phyloP scores from a whole-genome alignment of 2,329 filamentous ascomycete genomes.

The Fusarium bulbicola region DNA sequence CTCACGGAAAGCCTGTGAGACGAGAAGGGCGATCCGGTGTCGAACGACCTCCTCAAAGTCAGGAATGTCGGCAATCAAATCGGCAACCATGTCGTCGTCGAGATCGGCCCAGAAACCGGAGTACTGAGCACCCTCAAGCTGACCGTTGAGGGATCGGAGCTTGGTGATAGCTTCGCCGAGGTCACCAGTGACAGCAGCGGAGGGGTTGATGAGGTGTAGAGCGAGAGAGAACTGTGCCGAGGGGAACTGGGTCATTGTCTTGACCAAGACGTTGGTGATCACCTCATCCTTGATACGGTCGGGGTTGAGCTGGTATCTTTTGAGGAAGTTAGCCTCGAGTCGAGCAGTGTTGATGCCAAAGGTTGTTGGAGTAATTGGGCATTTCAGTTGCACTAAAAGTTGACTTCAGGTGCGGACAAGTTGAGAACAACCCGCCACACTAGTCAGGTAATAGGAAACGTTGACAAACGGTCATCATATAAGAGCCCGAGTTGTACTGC shows the following conservation, averaged over 20 bases:
- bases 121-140: conserved; percentile 92
- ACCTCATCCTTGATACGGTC: conserved; percentile 97
- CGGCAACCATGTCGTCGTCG: conserved; percentile 95
- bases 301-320: conserved; percentile 99
- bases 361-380: conserved; percentile 18
- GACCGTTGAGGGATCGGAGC: conserved; percentile 82
- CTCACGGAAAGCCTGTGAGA: conserved; percentile 83
- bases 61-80: conserved; percentile 90
- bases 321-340: conserved; percentile 34
- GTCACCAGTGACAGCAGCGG: conserved; percentile 71
- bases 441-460: conserved; percentile 99
- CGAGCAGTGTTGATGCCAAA: not conserved
- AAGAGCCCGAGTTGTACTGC: conserved; percentile 25
- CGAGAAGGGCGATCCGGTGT: conserved; percentile 85
- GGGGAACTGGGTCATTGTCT: conserved; percentile 96
- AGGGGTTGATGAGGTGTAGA: conserved; percentile 90
- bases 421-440: conserved; percentile 58
- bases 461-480: conserved; percentile 80
- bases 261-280: conserved; percentile 98
- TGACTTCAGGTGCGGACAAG: conserved; percentile 69
- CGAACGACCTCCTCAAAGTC: conserved; percentile 96
- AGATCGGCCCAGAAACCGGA: conserved; percentile 91
- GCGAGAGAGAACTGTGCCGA: conserved; percentile 94
- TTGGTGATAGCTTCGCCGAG: conserved; percentile 92
- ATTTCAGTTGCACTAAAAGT: conserved; percentile 79